Percentiles rank a stretch among this genome's conserved stretches.
These are phyloP conservation scores for Cinnamomum micranthum DNA, from an alignment of 164 flowering plant species.

Conservation along the genomic window DNA sequence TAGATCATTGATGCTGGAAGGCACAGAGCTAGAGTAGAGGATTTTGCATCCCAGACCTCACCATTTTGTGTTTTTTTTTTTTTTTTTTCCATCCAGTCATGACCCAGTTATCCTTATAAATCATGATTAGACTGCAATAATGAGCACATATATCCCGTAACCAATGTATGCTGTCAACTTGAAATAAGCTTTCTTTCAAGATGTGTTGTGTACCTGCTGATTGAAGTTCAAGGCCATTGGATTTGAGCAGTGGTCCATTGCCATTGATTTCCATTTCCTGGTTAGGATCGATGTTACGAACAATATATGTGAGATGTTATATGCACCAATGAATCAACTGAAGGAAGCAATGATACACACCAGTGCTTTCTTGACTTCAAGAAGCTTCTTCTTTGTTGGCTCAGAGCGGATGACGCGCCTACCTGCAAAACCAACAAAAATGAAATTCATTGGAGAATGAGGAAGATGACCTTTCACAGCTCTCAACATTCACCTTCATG, in stretches of 20 bases:
- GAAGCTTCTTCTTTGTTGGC: conserved; percentile 50
- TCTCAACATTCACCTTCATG: too few relatives aligned
- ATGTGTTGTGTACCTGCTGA: conserved; percentile 20
- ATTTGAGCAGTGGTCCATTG: conserved; percentile 25
- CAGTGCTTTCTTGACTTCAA: conserved; percentile 57
- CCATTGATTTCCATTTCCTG: conserved; percentile 45
- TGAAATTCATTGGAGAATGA: too few relatives aligned
- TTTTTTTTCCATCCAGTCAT: neutral
- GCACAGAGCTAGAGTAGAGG: too few relatives aligned
- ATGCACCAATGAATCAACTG: neutral
- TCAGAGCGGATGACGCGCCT: conserved; percentile 75
- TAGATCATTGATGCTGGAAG: too few relatives aligned
- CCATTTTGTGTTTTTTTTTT: too few relatives aligned
- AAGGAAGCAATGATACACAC: conserved; percentile 22
- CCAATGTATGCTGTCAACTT: neutral
- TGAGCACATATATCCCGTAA: neutral
- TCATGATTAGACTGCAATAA: neutral
- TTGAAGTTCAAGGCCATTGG: conserved; percentile 18
- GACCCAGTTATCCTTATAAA: neutral
- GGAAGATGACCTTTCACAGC: too few relatives aligned
- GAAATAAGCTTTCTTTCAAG: neutral
- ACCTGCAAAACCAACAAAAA: conserved; percentile 32
- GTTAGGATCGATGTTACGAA: neutral
- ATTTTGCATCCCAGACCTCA: too few relatives aligned
- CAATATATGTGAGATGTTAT: neutral